Base-by-base conservation (phyloP, 2,329 filamentous ascomycete species). In the Pestalotiopsis sp. region DNA sequence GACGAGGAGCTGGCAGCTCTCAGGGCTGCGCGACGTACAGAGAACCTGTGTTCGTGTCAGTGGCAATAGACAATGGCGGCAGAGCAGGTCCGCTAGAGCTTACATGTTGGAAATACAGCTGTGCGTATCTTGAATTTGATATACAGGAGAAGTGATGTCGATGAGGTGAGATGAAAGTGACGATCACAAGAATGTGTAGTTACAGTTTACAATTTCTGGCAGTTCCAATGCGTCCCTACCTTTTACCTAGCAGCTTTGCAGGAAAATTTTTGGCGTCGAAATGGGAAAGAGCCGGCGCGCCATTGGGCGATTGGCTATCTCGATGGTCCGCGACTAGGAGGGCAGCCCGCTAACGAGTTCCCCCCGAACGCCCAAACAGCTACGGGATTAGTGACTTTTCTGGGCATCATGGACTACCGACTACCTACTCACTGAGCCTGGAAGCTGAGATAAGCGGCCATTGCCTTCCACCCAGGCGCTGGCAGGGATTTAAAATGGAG, bases 11-110 rank as follows among this genome's bases (percentile, higher is more conserved):
- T 76, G 69, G 73, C 76, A 70, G 77, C 76, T 67, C 76, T 72
- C 49, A 76, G 71, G 68, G 75, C 77, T 64, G 76, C 76, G 69
- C 77, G 77, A 65, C 77, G 76, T 72, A 78, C 68, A 27, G 74
- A 76, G 73, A 78, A 74, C 77, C 77, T 79, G 66, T 17, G 27
- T 12, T n/a, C 59, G 38, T 14, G 57, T 59, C 20, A 59, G 27
- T 59, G 7, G 13, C 14, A 20, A 36, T 27, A 7, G 12, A 13
- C 23, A 12, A 23, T 59, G 25, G 12, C 23, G 14, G 23, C 13
- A 17, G 5, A 14, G 57, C 14, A 17, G 45, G 45, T 59, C 13
- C 23, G 27, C 23, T 27, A 36, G 7, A 61, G 17, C 59, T 61
- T 38, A 61, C 59, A 61, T 61, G 4, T 38, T 61, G 59, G 45